Evolutionary conservation across 352 stramenopile genomes (phyloP), one percentile per base, ranked within the genome.

Genomic region (Phytopythium litorale): DNA sequence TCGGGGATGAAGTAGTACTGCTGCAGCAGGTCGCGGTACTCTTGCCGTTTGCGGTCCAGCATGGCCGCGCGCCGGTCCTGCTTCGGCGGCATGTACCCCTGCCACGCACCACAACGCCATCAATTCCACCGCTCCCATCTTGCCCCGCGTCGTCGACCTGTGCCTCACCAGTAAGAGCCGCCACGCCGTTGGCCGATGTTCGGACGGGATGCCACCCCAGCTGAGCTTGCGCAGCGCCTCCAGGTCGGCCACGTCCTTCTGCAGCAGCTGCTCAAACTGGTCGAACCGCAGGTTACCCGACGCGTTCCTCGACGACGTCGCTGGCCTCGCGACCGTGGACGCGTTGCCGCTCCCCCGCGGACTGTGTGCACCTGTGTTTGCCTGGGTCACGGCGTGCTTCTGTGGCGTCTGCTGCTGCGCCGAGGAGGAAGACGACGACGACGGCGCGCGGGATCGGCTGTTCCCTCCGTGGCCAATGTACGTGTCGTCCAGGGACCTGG

Each of bases 1-100:
- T 98, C 96, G 11, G 95, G 89, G 62, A 99, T 98, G 71, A 98
- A 96, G 78, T 98, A 99, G 81, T 99, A 98, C 68, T 98, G 94
- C 40, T 89, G 78, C 50, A 98, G 67, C 35, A 97, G 82, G 53
- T 99, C 96, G 37, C 84, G 76, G 70, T 99, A 99, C 75, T 99
- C 98, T 58, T 91, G 72, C 13, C 98, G 85, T 73, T 99, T 99
- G 43, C 97, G 84, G 62, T 91, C 58, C 42, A 99, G 66, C 65
- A 97, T 98, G 19, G 84, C 79, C 49, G 85, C 75, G 55, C 96
- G 86, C 12, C 97, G 87, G 55, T 94, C 89, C 13, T 91, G 78
- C 66, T 99, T 98, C 33, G 94, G 88, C n/a, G 98, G 97, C 69
- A 99, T 87, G 70, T 99, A 99, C 2, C 97, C 78, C 84, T 93